Base-by-base conservation (phyloP, 2,329 filamentous ascomycete species). In the Neocucurbitaria cava region DNA sequence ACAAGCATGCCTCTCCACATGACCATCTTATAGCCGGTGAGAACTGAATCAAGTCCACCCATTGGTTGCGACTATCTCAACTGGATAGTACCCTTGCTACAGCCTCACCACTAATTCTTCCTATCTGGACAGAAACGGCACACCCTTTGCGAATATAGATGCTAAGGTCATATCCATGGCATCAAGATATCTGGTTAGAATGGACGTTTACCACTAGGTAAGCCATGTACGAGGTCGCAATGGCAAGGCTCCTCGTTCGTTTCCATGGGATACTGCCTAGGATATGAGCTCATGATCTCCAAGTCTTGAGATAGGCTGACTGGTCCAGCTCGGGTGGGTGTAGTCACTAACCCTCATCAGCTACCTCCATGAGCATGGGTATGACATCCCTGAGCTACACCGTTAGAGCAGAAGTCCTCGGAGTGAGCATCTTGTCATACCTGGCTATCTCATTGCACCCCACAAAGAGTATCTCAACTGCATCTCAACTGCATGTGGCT, bases 21-120 rank as follows among this genome's bases (percentile, higher is more conserved):
- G 70, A 73, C 60, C 58, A 56, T 44, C 48, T 46, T 43, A 46
- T 45, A 43, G 50, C 51, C 17, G 46, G 49, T 51, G 38, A 57
- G 49, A 40, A 51, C 26, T 40, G 46, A 20, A 35, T 48, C 40
- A 49, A 9, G 53, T 43, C 24, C 28, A 49, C 40, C 65, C 54
- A 71, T 73, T 72, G 64, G 71, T 56, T 63, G 43, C 51, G 35
- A 54, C 44, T 36, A 33, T 45, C 39, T 48, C 54, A 57, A 56
- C 54, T 57, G 57, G 48, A 49, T 60, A 46, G 62, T 57, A 54
- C 54, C 49, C 47, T 53, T 66, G 60, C 61, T 61, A 60, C 55
- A 62, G 61, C 66, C 59, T 62, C 60, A 64, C 66, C 59, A 66
- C 60, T 55, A 56, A 26, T 26, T 58, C 59, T 46, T 49, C 51